Base-by-base conservation (phyloP, 345 rosid genomes). In the Boechera stricta region DNA sequence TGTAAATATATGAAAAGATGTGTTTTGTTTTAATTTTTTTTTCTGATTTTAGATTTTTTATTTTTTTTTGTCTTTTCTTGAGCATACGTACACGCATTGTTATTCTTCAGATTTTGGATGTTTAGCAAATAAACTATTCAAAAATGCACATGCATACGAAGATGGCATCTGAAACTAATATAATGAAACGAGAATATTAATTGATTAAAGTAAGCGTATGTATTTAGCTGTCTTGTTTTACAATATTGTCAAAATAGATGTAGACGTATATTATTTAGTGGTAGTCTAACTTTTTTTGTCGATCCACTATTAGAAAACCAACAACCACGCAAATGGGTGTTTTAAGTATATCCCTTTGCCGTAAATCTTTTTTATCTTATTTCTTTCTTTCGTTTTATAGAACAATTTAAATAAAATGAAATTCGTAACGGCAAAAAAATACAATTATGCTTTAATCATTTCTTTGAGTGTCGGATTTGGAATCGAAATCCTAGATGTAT, bases 111-210 rank as follows among this genome's bases (percentile, higher is more conserved):
- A 49, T 49, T 67, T 67, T 67, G 36, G 55, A 49, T 67, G 74
- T 29, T 67, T 67, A 68, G 56, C 7, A 10, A 60, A 28, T 69
- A 51, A 75, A 68, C 51, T 51, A 76, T 51, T 60, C 45, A 60
- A 60, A 59, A 16, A 38, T 68, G 79, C 79, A 76, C 74, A 59
- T 75, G 74, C 63, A 60, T 45, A 52, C 38, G 44, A 48, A 67
- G 55, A 76, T 60, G 38, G 69, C 79, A 67, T 59, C 55, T 67
- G 55, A 39, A 18, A 67, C 33, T 58, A 58, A 7, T 33, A 44
- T 32, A 44, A 21, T 49, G 12, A 48, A 38, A 67, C 32, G 53
- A 45, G 7, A 10, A 2, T 65, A 31, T 44, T 35, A 66, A 32
- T 45, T 64, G 13, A 32, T 33, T 66, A 53, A 54, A 11, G 5